Conservation (phyloP, 2,329 filamentous ascomycete genomes). For the Xylariaceae sp. region DNA sequence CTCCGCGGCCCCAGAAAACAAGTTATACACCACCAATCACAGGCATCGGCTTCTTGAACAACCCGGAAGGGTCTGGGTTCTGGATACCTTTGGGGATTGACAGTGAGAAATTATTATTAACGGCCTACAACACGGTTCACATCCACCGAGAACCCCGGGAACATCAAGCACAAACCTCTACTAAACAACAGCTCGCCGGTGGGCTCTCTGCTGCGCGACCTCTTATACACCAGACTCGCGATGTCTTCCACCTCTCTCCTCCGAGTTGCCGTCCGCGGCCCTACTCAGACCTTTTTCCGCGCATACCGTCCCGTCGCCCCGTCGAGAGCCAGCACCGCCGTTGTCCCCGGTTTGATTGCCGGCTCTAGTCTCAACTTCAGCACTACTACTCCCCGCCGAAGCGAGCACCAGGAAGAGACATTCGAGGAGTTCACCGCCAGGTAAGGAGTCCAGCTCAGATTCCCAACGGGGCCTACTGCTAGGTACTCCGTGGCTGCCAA, state of each 20-base stretch:
- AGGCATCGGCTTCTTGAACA: slow-evolving; percentile 22
- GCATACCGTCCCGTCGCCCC: slow-evolving; percentile 54
- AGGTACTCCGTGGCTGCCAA: background rate
- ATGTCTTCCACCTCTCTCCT: slow-evolving; percentile 66
- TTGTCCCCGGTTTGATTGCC: slow-evolving; percentile 46
- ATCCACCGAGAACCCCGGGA: slow-evolving; percentile 3
- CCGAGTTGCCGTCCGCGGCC: slow-evolving; percentile 65
- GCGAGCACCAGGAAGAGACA: slow-evolving; percentile 82
- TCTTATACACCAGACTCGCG: slow-evolving; percentile 26
- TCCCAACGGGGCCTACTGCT: background rate
- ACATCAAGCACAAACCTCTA: slow-evolving; percentile 5
- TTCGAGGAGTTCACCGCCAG: slow-evolving; percentile 98
- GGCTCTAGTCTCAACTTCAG: slow-evolving; percentile 53
- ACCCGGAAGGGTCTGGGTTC: background rate
- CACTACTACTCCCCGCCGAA: slow-evolving; percentile 52
- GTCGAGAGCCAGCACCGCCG: slow-evolving; percentile 46
- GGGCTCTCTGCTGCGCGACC: slow-evolving; percentile 14
- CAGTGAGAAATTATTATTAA: slow-evolving; percentile 22
- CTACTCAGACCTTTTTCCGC: slow-evolving; percentile 58
- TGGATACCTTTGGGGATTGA: slow-evolving; percentile 5
- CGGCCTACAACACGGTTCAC: slow-evolving; percentile 4
- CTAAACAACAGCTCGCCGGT: slow-evolving; percentile 6
- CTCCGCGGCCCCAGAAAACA: background rate
- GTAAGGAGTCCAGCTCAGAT: slow-evolving; percentile 49
- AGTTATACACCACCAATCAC: slow-evolving; percentile 20